Base-by-base conservation (phyloP, 2,329 filamentous ascomycete species). In the Cordyceps cateniannulata region DNA sequence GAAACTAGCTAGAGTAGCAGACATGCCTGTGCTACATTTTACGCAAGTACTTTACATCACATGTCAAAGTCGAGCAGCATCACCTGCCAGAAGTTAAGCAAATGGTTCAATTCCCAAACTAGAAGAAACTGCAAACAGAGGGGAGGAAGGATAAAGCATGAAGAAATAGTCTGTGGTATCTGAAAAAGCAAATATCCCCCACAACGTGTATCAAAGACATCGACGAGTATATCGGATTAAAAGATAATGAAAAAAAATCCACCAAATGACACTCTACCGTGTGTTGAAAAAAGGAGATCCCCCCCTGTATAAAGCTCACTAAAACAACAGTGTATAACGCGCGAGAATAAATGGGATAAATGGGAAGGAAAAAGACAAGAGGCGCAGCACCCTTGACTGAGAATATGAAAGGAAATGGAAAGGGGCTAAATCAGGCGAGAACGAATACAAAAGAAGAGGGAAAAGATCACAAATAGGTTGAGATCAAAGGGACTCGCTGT, bases 71-170 rank as follows among this genome's bases (percentile, higher is more conserved):
- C 24, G 16, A 49, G n/a, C n/a, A n/a, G n/a, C n/a, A n/a, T n/a
- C n/a, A n/a, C n/a, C n/a, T n/a, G n/a, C n/a, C n/a, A 18, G 16
- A 9, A 25, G 9, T 32, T 18, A 29, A 55, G 70, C 70, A 65
- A 66, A 60, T 8, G 61, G 62, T 62, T 64, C 66, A 67, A 47
- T 38, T 53, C 42, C 40, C 27, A 60, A 60, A 53, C n/a, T 48
- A 53, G 4, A 53, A 48, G n/a, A 67, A 63, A 67, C 70, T 66
- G 62, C 67, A 66, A 63, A 67, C 67, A 66, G 29, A 38, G 49
- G 24, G 20, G 42, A 54, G 40, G 35, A 47, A 62, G 65, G 24
- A 29, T 12, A 44, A 50, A 20, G 24, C 7, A 49, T 35, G 9
- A 57, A 57, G 22, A 22, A 35, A 38, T 52, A 59, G 48, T 53